Conservation (phyloP, 257 asterid genomes). For the Solanum chaucha region DNA sequence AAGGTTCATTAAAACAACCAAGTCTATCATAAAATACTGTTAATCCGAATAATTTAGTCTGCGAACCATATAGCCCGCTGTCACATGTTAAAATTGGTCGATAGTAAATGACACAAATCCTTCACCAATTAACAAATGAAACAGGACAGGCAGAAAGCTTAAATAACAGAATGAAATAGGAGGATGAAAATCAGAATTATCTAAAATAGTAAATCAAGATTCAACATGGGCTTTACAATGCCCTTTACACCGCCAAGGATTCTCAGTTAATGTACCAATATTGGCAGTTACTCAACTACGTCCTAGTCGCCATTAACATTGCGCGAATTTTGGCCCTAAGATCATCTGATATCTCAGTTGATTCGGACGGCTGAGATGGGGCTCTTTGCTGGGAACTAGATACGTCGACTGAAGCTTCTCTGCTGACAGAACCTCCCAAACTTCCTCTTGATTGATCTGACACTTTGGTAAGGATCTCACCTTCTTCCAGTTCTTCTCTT, state of each 20-base stretch:
- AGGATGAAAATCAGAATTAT: neutral
- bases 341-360: conserved; percentile 55
- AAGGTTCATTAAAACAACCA: neutral
- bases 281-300: neutral
- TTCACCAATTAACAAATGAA: neutral
- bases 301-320: conserved; percentile 33
- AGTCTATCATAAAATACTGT: neutral
- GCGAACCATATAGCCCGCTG: neutral
- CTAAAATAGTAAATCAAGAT: neutral
- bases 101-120: neutral
- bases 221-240: neutral
- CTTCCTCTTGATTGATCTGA: conserved; percentile 34
- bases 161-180: neutral
- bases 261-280: neutral
- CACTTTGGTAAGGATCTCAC: conserved; percentile 56
- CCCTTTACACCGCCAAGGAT: neutral
- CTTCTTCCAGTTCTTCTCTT: conserved; percentile 60
- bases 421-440: conserved; percentile 15
- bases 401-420: conserved; percentile 29
- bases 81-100: neutral
- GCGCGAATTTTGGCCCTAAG: conserved; percentile 75
- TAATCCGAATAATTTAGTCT: no score
- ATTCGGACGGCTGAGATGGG: conserved; percentile 38
- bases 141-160: neutral
- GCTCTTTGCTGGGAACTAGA: conserved; percentile 17